Evolutionary conservation across 2,329 filamentous ascomycete genomes (phyloP), one percentile per base, ranked within the genome.

Genomic region (Teratosphaeria nubilosa): DNA sequence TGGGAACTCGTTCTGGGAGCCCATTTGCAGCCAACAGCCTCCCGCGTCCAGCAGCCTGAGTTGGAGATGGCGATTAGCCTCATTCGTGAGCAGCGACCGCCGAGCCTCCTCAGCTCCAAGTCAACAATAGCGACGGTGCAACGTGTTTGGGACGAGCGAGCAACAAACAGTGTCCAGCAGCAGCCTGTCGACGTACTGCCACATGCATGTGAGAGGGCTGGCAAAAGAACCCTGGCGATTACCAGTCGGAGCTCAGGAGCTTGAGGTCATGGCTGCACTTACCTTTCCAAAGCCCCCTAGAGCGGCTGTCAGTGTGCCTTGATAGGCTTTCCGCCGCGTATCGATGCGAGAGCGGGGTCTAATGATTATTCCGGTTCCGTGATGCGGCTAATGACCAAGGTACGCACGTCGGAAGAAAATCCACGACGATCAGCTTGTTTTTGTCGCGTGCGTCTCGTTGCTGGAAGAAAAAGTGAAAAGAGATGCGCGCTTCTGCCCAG

Each of bases 1-100:
- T 63, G 80, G 80, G 64, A 83, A 83, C 69, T 82, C 79, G 62
- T 76, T 34, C 24, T 53, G 25, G 73, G 58, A 22, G 41, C 41
- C 41, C 41, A 48, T 48, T 48, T 24, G 41, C 5, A 20, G 41
- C 16, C 41, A 22, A 48, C 41, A 48, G 41, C 41, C 41, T 22
- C 41, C 20, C n/a, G 41, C 41, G 20, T 48, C 2, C 41, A 48
- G 41, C 41, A 48, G 41, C 41, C 41, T 48, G 41, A 48, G 41
- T 48, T 54, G 27, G 53, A 54, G 27, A 25, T 54, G 53, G 11
- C 37, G 27, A 22, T 48, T 48, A 48, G 41, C 41, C 41, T 48
- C 41, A 48, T 48, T 48, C 41, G 41, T 48, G 41, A 48, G 41
- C 41, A 22, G 20, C 10, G 41, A 20, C 41, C 2, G 41, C 41